Evolutionary conservation across 768 basidiomycete species (phyloP).

Genomic region (Podaxis sp.): DNA sequence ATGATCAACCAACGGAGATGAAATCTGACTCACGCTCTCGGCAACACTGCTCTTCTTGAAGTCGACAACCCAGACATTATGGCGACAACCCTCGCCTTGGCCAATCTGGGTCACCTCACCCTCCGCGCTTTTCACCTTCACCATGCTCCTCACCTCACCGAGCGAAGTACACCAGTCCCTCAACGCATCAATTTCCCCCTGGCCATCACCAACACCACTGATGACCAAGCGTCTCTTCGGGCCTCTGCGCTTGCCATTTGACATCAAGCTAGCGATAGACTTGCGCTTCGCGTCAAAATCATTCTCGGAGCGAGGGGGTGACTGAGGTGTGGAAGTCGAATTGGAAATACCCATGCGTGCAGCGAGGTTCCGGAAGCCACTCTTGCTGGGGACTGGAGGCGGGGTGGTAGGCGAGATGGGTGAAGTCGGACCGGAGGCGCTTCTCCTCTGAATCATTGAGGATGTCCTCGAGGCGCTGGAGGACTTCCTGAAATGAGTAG

Average conservation of each 20-base stretch:
- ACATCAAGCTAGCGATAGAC: slow-evolving; percentile 12
- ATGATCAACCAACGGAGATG: not conserved
- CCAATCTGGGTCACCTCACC: slow-evolving; percentile 2
- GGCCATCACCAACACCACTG: slow-evolving; percentile 28
- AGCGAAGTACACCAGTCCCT: slow-evolving; percentile 35
- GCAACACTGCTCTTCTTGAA: slow-evolving; percentile 37
- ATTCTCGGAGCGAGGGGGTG: not conserved
- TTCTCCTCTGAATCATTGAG: slow-evolving; percentile 8
- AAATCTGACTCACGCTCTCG: slow-evolving; percentile 30
- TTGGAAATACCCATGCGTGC: slow-evolving; percentile 21
- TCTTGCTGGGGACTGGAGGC: slow-evolving; percentile 10
- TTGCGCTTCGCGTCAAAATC: slow-evolving; percentile 9
- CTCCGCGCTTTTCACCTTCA: slow-evolving; percentile 13
- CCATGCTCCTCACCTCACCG: slow-evolving; percentile 32
- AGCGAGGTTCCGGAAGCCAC: slow-evolving; percentile 23
- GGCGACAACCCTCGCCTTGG: not conserved
- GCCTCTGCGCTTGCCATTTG: slow-evolving; percentile 12
- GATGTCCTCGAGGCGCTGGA: not conserved
- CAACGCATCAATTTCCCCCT: slow-evolving; percentile 28
- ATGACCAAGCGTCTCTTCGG: slow-evolving; percentile 31
- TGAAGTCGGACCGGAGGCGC: not conserved
- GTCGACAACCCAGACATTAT: slow-evolving; percentile 24
- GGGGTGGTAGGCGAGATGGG: slow-evolving; percentile 8
- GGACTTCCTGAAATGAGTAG: not conserved
- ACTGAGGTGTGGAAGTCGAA: slow-evolving; percentile 1